A percentile compares a stretch with the other conserved stretches of the same genome.
phyloP scores from a whole-genome alignment of 306 rosid species.

The Glycine tomentella region DNA sequence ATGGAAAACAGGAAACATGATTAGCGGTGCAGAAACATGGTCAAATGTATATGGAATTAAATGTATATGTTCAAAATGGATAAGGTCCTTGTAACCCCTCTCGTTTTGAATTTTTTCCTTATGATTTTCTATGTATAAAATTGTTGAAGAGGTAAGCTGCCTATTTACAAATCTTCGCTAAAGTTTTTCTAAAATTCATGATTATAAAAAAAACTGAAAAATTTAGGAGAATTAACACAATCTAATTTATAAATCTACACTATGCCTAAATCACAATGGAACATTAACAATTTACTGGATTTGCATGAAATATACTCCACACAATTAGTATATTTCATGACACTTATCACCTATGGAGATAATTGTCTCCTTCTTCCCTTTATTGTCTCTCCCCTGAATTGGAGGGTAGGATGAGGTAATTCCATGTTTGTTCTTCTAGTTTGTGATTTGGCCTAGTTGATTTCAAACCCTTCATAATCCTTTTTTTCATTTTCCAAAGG shows the following conservation, averaged over 20 bases:
- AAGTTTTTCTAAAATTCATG: neutral
- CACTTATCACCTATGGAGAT: neutral
- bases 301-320: neutral
- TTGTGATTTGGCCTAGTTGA: neutral
- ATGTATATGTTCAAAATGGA: neutral
- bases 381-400: neutral
- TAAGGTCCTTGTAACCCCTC: neutral
- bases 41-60: neutral
- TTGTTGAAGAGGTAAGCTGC: neutral
- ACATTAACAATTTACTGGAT: neutral
- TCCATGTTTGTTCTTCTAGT: neutral
- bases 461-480: constrained; percentile 13
- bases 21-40: neutral
- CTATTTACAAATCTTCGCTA: neutral
- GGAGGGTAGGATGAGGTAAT: neutral
- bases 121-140: neutral
- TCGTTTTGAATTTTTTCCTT: neutral
- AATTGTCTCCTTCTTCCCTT: neutral
- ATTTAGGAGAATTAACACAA: neutral
- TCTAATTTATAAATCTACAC: neutral
- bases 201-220: no score
- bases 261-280: neutral
- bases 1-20: neutral
- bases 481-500: neutral
- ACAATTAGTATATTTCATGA: neutral